Base-by-base conservation (phyloP, 345 rosid species). In the Carallia brachiata region DNA sequence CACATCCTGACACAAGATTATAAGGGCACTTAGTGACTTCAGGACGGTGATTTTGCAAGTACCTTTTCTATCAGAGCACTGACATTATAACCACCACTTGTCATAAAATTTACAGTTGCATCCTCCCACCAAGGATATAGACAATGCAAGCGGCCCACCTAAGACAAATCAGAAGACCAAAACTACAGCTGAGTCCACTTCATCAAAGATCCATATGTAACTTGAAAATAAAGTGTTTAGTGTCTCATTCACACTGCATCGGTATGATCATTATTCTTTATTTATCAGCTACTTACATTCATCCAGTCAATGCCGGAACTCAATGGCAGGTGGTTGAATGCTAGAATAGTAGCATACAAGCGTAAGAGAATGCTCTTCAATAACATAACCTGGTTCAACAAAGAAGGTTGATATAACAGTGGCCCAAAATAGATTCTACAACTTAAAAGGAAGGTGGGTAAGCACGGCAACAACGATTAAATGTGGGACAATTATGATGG, bases 131-230 rank as follows among this genome's bases (percentile, higher is more conserved):
- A 91, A 57, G 90, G 89, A 84, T 74, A 89, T 61, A 82, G 79
- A 78, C 96, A 91, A 81, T 94, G 97, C 80, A 94, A 79, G 47
- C 91, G 84, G 77, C 98, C 98, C 54, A 90, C 84, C 98, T 91
- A 74, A 23, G 71, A 36, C 69, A n/a, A 19, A 57, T 59, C 66
- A 67, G 37, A 74, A 53, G 36, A 63, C 58, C 1, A 37, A 9
- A 70, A 54, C 36, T 54, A 74, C 66, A 27, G 61, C 28, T 36
- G 36, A 58, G 28, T 68, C 65, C 59, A 62, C 36, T 55, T 63
- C 54, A 52, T 47, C n/a, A 63, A 63, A 52, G 54, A 32, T 28
- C 59, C 30, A 19, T 55, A 10, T 12, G 50, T 12, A 12, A 3
- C 50, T 10, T 12, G 16, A 44, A 44, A 44, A 44, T 15, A 44